A percentile compares a stretch with the other conserved stretches of the same genome.
These are phyloP conservation scores for Sarocladiaceae sp. DNA, from an alignment of 2,329 filamentous ascomycete genomes.

Conservation along the genomic window DNA sequence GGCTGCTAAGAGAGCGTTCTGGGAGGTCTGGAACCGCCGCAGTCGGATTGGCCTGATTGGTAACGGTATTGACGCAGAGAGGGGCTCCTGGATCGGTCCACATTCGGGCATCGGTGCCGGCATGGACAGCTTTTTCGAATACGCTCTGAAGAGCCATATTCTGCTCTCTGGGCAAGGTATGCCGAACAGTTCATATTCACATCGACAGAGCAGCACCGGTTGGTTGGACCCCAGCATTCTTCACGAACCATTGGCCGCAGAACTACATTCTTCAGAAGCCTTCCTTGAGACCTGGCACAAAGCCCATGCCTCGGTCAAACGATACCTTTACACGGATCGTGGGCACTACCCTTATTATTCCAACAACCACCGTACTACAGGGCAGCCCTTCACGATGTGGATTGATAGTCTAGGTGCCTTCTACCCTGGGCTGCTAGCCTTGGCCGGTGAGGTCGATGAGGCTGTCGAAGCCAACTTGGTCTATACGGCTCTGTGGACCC, in stretches of 20 bases:
- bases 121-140: conserved; percentile 98
- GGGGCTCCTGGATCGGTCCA: conserved; percentile 78
- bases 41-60: conserved; percentile 85
- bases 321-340: conserved; percentile 75
- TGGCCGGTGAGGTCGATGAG: conserved; percentile 86
- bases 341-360: conserved; percentile 87
- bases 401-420: conserved; percentile 94
- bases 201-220: conserved; percentile 30
- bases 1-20: conserved; percentile 86
- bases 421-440: conserved; percentile 79
- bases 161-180: conserved; percentile 70
- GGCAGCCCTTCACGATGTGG: conserved; percentile 85
- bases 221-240: conserved; percentile 61
- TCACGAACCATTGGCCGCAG: conserved; percentile 52
- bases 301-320: conserved; percentile 79
- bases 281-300: conserved; percentile 82
- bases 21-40: conserved; percentile 88
- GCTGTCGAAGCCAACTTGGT: conserved; percentile 85
- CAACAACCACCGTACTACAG: conserved; percentile 81
- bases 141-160: conserved; percentile 90
- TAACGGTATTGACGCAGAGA: conserved; percentile 86
- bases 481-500: conserved; percentile 89
- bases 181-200: conserved; percentile 41
- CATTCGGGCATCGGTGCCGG: conserved; percentile 94
- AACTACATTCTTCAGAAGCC: conserved; percentile 65